phyloP scores from a whole-genome alignment of 495 filamentous ascomycete species.

The Penicillium mononematosum region DNA sequence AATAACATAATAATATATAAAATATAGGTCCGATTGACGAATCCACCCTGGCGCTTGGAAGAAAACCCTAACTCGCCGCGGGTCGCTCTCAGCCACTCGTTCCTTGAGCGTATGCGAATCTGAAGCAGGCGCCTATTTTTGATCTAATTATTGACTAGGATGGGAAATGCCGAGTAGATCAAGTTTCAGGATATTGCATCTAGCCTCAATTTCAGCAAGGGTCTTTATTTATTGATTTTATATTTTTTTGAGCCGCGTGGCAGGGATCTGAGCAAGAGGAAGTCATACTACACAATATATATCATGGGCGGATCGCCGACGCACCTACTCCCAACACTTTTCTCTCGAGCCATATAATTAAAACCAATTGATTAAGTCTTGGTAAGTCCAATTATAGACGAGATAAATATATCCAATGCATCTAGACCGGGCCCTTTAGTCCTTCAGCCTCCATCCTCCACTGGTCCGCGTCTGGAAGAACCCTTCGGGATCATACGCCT shows the following conservation, averaged over 20 bases:
- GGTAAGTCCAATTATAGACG: conserved; percentile 5
- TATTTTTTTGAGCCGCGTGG: conserved; percentile 2
- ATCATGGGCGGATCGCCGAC: neutral
- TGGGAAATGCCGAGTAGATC: conserved; percentile 17
- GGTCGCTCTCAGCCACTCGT: conserved; percentile 33
- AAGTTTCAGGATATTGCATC: conserved; percentile 22
- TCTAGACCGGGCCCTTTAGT: conserved; percentile 13
- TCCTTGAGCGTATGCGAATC: conserved; percentile 18
- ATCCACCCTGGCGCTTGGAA: conserved; percentile 37
- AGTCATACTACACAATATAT: neutral
- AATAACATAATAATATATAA: neutral
- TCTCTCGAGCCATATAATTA: neutral
- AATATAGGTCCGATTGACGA: conserved; percentile 1
- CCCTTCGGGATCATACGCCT: conserved; percentile 53
- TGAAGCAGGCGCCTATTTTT: conserved; percentile 30
- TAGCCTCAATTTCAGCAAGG: neutral
- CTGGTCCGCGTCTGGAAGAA: conserved; percentile 59
- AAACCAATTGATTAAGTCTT: neutral
- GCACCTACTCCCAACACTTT: conserved; percentile 7
- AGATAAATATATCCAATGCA: neutral
- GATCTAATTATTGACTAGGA: neutral
- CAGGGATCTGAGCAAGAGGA: neutral
- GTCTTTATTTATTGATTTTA: neutral
- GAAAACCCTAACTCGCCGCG: conserved; percentile 18
- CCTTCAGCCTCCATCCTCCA: conserved; percentile 44